A percentile compares a stretch with the other conserved stretches of the same genome.
Conservation (phyloP, 2,329 filamentous ascomycete genomes). For the Chrysosporium keratinophilum region DNA sequence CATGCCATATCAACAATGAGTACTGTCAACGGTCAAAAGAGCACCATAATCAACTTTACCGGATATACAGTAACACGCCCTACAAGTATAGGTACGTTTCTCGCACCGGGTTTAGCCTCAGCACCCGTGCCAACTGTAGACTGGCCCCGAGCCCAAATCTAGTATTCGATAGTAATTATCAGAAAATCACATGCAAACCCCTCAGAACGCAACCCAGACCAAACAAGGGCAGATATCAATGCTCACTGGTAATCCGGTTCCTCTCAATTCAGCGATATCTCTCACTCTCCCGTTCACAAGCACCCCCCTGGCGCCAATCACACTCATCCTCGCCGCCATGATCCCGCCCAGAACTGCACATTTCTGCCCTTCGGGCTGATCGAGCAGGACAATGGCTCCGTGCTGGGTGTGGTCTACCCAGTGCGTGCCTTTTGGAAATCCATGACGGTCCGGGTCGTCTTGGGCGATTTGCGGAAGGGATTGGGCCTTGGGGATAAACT, state of each 20-base stretch:
- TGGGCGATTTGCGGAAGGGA: slow-evolving; percentile 28
- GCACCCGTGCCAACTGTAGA: slow-evolving; percentile 39
- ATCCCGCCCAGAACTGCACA: slow-evolving; percentile 69
- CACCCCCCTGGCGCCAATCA: slow-evolving; percentile 49
- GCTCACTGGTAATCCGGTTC: slow-evolving; percentile 45
- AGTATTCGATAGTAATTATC: too few species aligned
- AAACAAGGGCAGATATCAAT: too few species aligned
- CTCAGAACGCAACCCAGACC: too few species aligned
- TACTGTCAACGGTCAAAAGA: neutral
- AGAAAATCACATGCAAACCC: too few species aligned
- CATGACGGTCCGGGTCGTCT: slow-evolving; percentile 26
- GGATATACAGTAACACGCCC: slow-evolving; percentile 34
- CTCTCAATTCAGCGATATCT: slow-evolving; percentile 52
- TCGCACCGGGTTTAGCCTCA: slow-evolving; percentile 34
- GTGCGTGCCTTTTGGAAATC: slow-evolving; percentile 51
- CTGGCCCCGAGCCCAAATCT: slow-evolving; percentile 37
- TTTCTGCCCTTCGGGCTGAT: slow-evolving; percentile 53
- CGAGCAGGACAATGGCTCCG: slow-evolving; percentile 54
- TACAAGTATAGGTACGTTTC: slow-evolving; percentile 34
- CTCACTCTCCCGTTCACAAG: slow-evolving; percentile 59
- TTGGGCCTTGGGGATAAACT: slow-evolving; percentile 50
- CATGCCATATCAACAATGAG: slow-evolving; percentile 3
- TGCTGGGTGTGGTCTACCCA: slow-evolving; percentile 57
- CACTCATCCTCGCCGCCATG: slow-evolving; percentile 59
- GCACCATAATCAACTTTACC: slow-evolving; percentile 22